Base-by-base conservation (phyloP, 257 asterid genomes). In the Apocynum venetum region DNA sequence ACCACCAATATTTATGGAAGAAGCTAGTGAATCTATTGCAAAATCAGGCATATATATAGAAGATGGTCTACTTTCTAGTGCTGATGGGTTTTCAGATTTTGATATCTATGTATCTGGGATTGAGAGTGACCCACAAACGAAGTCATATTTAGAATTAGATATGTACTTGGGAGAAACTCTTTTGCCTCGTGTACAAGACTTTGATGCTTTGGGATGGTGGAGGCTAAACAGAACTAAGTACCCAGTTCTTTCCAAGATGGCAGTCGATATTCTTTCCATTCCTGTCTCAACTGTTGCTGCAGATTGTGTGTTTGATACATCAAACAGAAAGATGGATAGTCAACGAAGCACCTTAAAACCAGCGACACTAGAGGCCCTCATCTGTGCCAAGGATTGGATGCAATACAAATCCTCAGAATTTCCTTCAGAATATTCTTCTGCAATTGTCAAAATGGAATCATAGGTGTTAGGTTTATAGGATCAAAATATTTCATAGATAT, bases 161-260 rank as follows among this genome's bases (percentile, higher is more conserved):
- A 88, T 77, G 57, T 89, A 92, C 78, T 86, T 92, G 9, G 90
- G 86, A 75, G 97, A 89, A 77, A 40, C 89, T 3, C 78, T 84
- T 72, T 17, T 89, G 78, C 97, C 97, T 60, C 90, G 90, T 6
- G 86, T 73, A 15, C 96, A 93, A 60, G 97, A 87, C 68, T 89
- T 96, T 10, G 97, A 96, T 78, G 97, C 87, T 10, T 52, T 96
- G 84, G 93, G 92, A 19, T 96, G 99, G 99, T 96, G 99, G 99
- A 89, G 79, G 73, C 67, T 59, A 8, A 88, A 88, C 51, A 81
- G 85, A 70, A 31, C 41, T 6, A 87, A 82, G 80, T 94, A 91
- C 82, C 97, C 97, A 1, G 87, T 85, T 43, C 72, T 95, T 43
- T 86, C 96, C 0, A 91, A 80, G 78, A 84, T 95, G 92, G 98